Base-by-base conservation (phyloP, 2,329 filamentous ascomycete genomes). In the Fusarium clavum region DNA sequence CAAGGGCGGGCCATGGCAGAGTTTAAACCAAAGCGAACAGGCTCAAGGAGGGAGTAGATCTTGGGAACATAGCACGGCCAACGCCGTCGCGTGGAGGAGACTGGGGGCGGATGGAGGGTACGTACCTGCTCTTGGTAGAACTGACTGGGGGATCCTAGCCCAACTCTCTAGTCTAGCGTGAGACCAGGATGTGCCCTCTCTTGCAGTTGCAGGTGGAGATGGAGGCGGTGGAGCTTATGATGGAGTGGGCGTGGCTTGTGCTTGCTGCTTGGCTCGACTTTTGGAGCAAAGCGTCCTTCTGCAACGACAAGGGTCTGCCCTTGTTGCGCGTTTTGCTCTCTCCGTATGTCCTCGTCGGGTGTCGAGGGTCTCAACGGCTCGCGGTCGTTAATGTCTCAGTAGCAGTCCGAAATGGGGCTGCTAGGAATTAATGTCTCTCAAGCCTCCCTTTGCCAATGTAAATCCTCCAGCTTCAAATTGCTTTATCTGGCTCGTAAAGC, bases 1-100 rank as follows among this genome's bases (percentile, higher is more conserved):
- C 49, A 56, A 66, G 70, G 64, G 57, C 68, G 64, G 70, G 48
- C 52, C 58, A 71, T 59, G 64, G 48, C 48, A 72, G 71, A 74
- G 72, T 74, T 74, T 74, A 71, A 73, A 73, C 72, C 63, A 71
- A 69, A 58, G 65, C 64, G 46, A 52, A 45, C 45, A 16, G 54
- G 53, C 57, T 49, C 48, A 55, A 64, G 55, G 48, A 68, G 63
- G 67, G 54, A 70, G 57, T 56, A 66, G 58, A 68, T 68, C 55
- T 62, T 67, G 63, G 48, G 44, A 56, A 62, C 38, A 52, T 38
- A 67, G 59, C 52, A 29, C 52, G 62, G 67, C 57, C 66, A 66
- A 55, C 68, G 48, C 63, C 67, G 68, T 68, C 61, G 68, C 63
- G 67, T 64, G 67, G 67, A 69, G 67, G 62, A 48, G 64, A 67